Percentiles rank a stretch among this genome's conserved stretches.
Conservation (phyloP, 495 filamentous ascomycete genomes). For the Letharia lupina region DNA sequence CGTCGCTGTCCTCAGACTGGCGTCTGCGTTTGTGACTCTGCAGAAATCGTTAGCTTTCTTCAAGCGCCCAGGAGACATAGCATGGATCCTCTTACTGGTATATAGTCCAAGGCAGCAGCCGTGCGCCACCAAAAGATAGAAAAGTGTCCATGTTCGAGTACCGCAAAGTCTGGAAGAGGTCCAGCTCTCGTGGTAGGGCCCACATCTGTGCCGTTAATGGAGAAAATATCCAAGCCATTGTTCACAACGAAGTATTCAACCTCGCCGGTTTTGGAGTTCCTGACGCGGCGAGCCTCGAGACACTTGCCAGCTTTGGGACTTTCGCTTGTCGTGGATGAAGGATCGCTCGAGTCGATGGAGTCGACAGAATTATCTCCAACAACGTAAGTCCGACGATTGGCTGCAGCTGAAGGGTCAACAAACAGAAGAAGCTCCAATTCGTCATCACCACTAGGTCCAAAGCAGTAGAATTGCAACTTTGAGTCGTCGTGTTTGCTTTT, state of each 20-base stretch:
- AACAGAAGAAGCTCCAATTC: not conserved
- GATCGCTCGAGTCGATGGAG: not conserved
- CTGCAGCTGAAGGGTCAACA: not conserved
- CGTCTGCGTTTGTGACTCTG: not conserved
- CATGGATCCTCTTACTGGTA: slow-evolving; percentile 12
- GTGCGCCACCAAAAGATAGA: slow-evolving; percentile 19
- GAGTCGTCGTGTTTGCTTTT: not conserved
- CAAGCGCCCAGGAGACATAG: not conserved
- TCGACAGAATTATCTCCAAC: not conserved
- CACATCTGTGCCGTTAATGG: not conserved
- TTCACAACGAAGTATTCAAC: not conserved
- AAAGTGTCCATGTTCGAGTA: slow-evolving; percentile 12
- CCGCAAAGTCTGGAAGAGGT: slow-evolving; percentile 19
- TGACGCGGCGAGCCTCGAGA: not conserved
- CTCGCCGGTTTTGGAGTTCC: not conserved
- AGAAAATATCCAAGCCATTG: not conserved
- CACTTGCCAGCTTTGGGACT: not conserved
- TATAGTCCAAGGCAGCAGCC: slow-evolving; percentile 7
- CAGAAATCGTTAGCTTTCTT: not conserved
- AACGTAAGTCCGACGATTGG: not conserved
- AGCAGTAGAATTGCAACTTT: not conserved
- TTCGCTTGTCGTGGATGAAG: not conserved
- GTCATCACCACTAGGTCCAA: not conserved
- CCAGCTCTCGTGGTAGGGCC: not conserved
- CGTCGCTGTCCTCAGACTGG: not conserved